Percentiles rank a stretch among this genome's conserved stretches.
Conservation (phyloP, 1,284 basidiomycete species). For the Athelia sp. region DNA sequence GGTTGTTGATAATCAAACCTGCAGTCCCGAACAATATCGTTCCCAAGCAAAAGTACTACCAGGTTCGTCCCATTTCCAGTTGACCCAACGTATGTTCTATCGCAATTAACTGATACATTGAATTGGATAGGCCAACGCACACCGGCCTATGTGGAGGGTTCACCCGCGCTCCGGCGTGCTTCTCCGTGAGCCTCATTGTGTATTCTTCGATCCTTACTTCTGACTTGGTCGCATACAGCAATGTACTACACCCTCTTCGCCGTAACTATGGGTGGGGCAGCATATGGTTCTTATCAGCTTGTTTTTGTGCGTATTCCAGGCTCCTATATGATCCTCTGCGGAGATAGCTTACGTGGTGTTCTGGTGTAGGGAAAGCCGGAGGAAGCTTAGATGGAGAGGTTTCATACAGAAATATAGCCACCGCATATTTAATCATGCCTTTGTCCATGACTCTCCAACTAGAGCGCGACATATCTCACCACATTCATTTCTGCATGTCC, state of each 20-base stretch:
- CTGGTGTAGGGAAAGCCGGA: neutral
- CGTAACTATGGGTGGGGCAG: neutral
- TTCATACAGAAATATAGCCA: no score
- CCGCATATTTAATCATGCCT: no score
- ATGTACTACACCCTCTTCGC: neutral
- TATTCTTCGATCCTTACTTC: neutral
- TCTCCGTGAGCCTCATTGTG: neutral
- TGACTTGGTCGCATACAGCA: neutral
- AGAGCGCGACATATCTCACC: no score
- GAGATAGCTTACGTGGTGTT: neutral
- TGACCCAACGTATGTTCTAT: neutral
- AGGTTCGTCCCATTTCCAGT: slow-evolving; percentile 42
- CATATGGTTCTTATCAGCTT: neutral
- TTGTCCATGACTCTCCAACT: no score
- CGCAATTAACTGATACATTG: slow-evolving; percentile 2
- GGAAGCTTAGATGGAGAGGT: neutral
- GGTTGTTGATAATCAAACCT: slow-evolving; percentile 10
- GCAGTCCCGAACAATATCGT: slow-evolving; percentile 60
- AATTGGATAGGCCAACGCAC: slow-evolving; percentile 5
- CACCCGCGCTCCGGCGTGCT: neutral
- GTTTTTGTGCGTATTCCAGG: neutral
- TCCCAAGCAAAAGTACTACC: slow-evolving; percentile 59
- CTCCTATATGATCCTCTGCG: neutral
- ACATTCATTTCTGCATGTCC: no score
- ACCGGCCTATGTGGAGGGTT: slow-evolving; percentile 7